Base-by-base conservation (phyloP, 2,329 filamentous ascomycete genomes). In the Phaeomoniella chlamydospora region DNA sequence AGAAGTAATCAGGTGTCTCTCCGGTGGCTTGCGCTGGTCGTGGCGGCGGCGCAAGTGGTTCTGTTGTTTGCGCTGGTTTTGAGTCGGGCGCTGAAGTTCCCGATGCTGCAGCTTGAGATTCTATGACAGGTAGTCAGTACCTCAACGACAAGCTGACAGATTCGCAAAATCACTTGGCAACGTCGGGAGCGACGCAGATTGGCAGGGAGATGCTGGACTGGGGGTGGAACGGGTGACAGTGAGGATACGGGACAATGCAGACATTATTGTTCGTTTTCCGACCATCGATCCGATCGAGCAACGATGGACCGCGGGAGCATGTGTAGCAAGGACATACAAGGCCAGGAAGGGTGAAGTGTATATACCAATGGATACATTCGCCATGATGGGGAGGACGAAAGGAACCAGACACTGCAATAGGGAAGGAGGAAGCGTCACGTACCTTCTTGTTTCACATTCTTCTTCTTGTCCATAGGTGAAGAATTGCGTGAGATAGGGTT, bases 1-100 rank as follows among this genome's bases (percentile, higher is more conserved):
- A 70, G 56, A 84, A 85, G 58, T 80, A 84, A 51, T 85, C 79
- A 33, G 74, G 69, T 5, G 72, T 72, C 47, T 75, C 69, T 38
- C 61, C 57, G 39, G 63, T 59, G 49, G 49, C 47, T 30, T 61
- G 70, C 35, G 55, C 54, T 37, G 62, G 62, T 58, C 77, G 77
- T 40, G 78, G 79, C 38, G 80, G 78, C 46, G 79, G 78, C 45
- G 77, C 76, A 51, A 84, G 69, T 38, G 77, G 74, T 59, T 74
- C 74, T 50, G 74, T 64, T 37, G 61, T 56, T 53, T 79, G 74
- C 49, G 66, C 55, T 45, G 59, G 49, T 40, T 77, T 70, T 43
- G 59, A 31, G 29, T 47, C 47, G 41, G 52, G 51, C 18, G 52
- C 54, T 37, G 53, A 49, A 43, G 54, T 51, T 34, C 47, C 44